Percentiles rank a stretch among this genome's conserved stretches.
Evolutionary conservation across 805 yeast species (phyloP).

Genomic region (Ogataea paradorogensis): DNA sequence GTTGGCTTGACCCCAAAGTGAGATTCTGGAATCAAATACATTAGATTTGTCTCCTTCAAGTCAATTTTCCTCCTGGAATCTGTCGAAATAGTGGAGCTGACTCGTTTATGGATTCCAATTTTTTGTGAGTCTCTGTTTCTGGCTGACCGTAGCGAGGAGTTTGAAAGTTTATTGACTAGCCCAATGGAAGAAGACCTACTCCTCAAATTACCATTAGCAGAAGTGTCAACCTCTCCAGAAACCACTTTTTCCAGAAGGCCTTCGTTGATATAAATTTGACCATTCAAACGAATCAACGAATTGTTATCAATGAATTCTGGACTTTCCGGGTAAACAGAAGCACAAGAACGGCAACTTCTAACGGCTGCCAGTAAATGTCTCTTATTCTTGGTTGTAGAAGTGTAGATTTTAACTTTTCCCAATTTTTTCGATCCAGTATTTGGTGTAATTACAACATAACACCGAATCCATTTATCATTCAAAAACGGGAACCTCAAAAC

Average conservation of each 20-base stretch:
- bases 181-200: slow-evolving; percentile 29
- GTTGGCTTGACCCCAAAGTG: slow-evolving; percentile 71
- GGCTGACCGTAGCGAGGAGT: slow-evolving; percentile 25
- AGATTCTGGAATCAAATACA: slow-evolving; percentile 54
- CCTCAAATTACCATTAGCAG: slow-evolving; percentile 16
- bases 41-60: slow-evolving; percentile 27
- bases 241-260: slow-evolving; percentile 23
- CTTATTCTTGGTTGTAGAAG: slow-evolving; percentile 45
- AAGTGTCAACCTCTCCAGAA: slow-evolving; percentile 23
- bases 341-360: slow-evolving; percentile 41
- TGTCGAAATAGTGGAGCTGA: slow-evolving; percentile 25
- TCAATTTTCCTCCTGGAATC: slow-evolving; percentile 27
- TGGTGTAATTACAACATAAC: slow-evolving; percentile 50
- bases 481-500: slow-evolving; percentile 57
- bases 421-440: slow-evolving; percentile 38
- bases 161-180: slow-evolving; percentile 28
- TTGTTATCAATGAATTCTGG: slow-evolving; percentile 56
- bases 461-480: slow-evolving; percentile 57
- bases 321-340: slow-evolving; percentile 59
- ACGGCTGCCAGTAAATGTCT: slow-evolving; percentile 52
- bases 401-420: slow-evolving; percentile 55
- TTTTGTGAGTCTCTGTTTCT: slow-evolving; percentile 11
- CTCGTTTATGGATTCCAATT: slow-evolving; percentile 18
- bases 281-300: slow-evolving; percentile 53
- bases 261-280: slow-evolving; percentile 50